Evolutionary conservation across 2,329 filamentous ascomycete species (phyloP), one percentile per base, ranked within the genome.

Genomic region (Harringtonia lauricola): DNA sequence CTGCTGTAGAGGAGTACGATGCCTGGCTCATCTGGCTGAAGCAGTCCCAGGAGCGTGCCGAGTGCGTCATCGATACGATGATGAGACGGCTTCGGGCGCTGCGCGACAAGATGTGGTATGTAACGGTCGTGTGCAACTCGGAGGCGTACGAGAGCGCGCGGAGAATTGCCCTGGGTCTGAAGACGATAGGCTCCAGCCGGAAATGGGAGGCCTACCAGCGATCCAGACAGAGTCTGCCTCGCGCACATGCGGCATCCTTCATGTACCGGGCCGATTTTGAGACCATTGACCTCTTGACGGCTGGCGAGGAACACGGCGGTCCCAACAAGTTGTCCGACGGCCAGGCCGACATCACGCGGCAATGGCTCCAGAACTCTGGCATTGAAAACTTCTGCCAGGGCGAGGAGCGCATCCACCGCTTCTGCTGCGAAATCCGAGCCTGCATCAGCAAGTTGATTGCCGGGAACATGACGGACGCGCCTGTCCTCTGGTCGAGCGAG

Each of bases 71-170:
- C 30, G 82, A 87, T 34, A 71, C 77, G 6, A 85, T 87, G 76
- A 83, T 86, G 71, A 71, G 72, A 46, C 77, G 78, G 6, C 71
- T 92, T 31, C 77, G 81, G 45, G 80, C 83, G 19, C 71, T 95
- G 33, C 79, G 92, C 35, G 86, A 95, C 59, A 96, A 96, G 69
- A 95, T 96, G 86, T 98, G 92, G 92, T 98, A 94, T 59, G 85
- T 92, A 47, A 90, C 86, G 1, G 88, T 95, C 59, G 89, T 96
- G 24, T 83, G 86, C 49, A 89, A 90, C 54, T 95, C 92, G 4
- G 84, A 81, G 39, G 79, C 81, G 10, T 96, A 95, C 55, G 86
- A 92, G 47, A 83, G 94, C 52, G 87, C 86, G 33, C 81, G 82
- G 46, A 86, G 90, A 51, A 82, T 96, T 38, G 86, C 88, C 7